A percentile compares a stretch with the other conserved stretches of the same genome.
Evolutionary conservation across 371 early-diverging fungal genomes (phyloP).

Genomic region (Mortierella sp.): DNA sequence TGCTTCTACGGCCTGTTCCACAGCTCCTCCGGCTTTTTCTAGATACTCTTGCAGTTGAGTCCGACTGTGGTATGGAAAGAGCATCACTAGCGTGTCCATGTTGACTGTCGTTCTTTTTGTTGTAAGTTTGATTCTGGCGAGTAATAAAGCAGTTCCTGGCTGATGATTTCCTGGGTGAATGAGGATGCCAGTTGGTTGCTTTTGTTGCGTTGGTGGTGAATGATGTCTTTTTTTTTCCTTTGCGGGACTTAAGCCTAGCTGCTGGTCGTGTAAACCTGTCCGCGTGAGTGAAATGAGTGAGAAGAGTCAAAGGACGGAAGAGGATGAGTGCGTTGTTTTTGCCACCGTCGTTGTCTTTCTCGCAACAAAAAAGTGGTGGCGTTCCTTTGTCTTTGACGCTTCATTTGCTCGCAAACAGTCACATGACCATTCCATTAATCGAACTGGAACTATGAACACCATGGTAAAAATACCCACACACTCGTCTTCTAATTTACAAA

Average conservation of each 20-base stretch:
- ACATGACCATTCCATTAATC: not conserved
- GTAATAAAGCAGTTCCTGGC: not conserved
- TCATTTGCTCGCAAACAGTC: not conserved
- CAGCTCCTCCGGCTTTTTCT: conserved; percentile 21
- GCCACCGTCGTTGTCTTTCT: not conserved
- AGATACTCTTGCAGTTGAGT: conserved; percentile 20
- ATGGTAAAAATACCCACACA: not conserved
- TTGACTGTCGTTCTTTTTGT: not conserved
- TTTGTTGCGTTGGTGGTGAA: not conserved
- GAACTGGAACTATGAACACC: not conserved
- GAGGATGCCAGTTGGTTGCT: not conserved
- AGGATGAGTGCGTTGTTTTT: not conserved
- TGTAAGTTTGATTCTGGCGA: not conserved
- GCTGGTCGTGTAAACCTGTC: too few relatives aligned
- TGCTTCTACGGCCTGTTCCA: conserved; percentile 25
- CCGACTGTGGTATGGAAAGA: conserved; percentile 30
- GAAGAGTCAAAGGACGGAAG: not conserved
- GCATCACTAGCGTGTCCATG: conserved; percentile 25
- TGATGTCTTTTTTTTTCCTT: not conserved
- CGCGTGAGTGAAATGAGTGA: not conserved
- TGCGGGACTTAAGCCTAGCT: too few relatives aligned
- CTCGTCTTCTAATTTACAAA: not conserved
- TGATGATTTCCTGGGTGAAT: not conserved
- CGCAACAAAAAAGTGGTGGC: not conserved
- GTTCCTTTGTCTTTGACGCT: not conserved